phyloP scores from a whole-genome alignment of 1,284 basidiomycete genomes.

The Takashimella koratensis region DNA sequence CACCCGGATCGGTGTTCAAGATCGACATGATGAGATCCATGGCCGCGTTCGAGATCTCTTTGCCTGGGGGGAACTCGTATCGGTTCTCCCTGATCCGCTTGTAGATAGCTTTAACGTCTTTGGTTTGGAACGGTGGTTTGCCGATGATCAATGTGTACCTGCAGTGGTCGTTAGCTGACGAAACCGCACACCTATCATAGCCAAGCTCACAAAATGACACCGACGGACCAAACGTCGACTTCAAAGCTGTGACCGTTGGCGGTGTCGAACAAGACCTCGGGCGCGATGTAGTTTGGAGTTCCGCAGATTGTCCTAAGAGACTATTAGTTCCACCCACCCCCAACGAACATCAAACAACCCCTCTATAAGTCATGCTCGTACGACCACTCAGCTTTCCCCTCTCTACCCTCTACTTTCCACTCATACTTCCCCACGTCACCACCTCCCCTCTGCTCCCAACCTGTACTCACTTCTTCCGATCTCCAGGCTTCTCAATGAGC shows the following conservation, averaged over 20 bases:
- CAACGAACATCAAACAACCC: too few relatives aligned
- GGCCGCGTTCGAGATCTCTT: slow-evolving; percentile 66
- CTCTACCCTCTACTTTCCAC: not conserved
- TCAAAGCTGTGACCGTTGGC: slow-evolving; percentile 96
- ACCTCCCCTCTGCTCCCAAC: not conserved
- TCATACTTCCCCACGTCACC: not conserved
- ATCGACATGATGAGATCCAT: slow-evolving; percentile 79
- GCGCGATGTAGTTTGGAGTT: slow-evolving; percentile 98
- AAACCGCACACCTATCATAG: not conserved
- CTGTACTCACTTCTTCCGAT: slow-evolving; percentile 74
- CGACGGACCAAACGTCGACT: slow-evolving; percentile 97
- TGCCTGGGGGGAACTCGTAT: slow-evolving; percentile 84
- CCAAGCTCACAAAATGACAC: slow-evolving; percentile 74
- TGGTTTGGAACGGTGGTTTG: slow-evolving; percentile 94
- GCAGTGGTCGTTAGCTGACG: not conserved
- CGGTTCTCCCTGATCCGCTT: slow-evolving; percentile 92
- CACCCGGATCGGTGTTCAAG: slow-evolving; percentile 71
- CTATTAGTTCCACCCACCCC: too few relatives aligned
- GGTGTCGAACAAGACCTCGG: slow-evolving; percentile 93
- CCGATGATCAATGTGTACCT: slow-evolving; percentile 88
- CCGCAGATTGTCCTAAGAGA: slow-evolving; percentile 81
- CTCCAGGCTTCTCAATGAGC: slow-evolving; percentile 90
- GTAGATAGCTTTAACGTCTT: slow-evolving; percentile 93
- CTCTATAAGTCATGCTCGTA: too few relatives aligned
- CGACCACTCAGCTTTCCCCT: not conserved